Evolutionary conservation across 768 basidiomycete species (phyloP).

Genomic region (Rhizopogon vulgaris): DNA sequence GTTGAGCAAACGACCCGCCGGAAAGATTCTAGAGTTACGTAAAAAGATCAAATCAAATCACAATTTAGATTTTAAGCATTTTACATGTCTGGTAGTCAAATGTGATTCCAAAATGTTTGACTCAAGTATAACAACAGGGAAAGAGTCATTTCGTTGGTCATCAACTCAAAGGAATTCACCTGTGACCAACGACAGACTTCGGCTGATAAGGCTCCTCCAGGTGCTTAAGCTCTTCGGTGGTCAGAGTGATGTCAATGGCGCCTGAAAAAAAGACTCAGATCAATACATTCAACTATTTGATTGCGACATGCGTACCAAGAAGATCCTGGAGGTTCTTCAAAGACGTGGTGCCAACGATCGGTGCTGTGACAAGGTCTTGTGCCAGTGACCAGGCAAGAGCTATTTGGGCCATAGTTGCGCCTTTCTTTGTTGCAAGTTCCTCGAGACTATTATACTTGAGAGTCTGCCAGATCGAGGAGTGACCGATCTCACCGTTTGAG

Average conservation of each 20-base stretch:
- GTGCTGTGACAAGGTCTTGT: conserved; percentile 47
- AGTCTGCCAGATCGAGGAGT: conserved; percentile 3
- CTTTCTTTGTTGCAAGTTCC: conserved; percentile 45
- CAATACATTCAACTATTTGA: not conserved
- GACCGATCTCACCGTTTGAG: conserved; percentile 29
- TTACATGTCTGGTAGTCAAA: too few species aligned
- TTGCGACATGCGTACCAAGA: conserved; percentile 29
- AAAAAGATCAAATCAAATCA: too few species aligned
- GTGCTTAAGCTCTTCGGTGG: conserved; percentile 49
- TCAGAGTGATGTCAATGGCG: conserved; percentile 42
- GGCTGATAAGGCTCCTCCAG: conserved; percentile 51
- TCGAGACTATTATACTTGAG: conserved; percentile 36
- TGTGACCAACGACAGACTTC: conserved; percentile 39
- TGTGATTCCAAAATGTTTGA: too few species aligned
- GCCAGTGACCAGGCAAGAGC: conserved; percentile 47
- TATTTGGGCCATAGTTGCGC: conserved; percentile 51
- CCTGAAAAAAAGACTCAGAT: conserved; percentile 15
- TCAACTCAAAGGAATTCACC: conserved; percentile 9
- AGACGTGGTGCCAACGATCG: conserved; percentile 52
- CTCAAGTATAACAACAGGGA: too few species aligned
- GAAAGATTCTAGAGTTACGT: too few species aligned
- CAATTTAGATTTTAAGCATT: too few species aligned
- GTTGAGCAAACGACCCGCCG: too few species aligned
- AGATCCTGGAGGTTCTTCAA: conserved; percentile 47
- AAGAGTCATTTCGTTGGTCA: not conserved